Evolutionary conservation across 164 flowering plant species (phyloP), one percentile per base, ranked within the genome.

Genomic region (Annona cherimola): DNA sequence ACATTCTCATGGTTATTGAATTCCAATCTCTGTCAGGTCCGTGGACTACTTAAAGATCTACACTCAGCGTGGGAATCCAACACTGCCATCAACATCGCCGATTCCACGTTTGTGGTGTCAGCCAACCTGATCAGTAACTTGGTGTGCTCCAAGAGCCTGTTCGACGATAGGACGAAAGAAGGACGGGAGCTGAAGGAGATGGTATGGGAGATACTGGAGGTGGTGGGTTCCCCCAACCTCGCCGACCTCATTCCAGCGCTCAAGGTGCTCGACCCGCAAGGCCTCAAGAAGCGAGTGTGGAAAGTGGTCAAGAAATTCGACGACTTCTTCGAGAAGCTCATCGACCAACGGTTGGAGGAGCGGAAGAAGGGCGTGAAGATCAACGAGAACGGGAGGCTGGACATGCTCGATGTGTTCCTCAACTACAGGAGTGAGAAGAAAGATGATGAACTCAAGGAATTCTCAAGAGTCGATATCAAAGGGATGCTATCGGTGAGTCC

Each of bases 381-480:
- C 4, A 78, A 78, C 11, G 76, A 77, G 67, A 76, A 80, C 41
- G 78, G 77, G n/a, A 73, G 80, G 68, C 42, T 70, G 63, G 83
- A 80, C 46, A 67, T 80, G 78, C 63, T 80, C 69, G 83, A 80
- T 61, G 83, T 80, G 71, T 77, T 78, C 73, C 61, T 80, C 67
- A 45, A 80, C 45, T 80, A 80, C 45, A 75, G 54, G 66, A 80
- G 80, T 41, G 75, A 77, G 4, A 80, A 74, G 75, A 68, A 80
- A 64, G 80, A 80, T 43, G 82, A 80, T 57, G 80, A 70, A 35
- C 16, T 77, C 45, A 73, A 77, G 65, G 68, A 77, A 14, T 77
- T 80, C 73, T 75, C 78, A 8, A 70, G 79, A 45, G 75, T 70
- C 45, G 83, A 80, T 42, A 80, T 78, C 77, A 80, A 80, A 68